phyloP scores from a whole-genome alignment of 495 filamentous ascomycete genomes.

The Penicillium canariense region DNA sequence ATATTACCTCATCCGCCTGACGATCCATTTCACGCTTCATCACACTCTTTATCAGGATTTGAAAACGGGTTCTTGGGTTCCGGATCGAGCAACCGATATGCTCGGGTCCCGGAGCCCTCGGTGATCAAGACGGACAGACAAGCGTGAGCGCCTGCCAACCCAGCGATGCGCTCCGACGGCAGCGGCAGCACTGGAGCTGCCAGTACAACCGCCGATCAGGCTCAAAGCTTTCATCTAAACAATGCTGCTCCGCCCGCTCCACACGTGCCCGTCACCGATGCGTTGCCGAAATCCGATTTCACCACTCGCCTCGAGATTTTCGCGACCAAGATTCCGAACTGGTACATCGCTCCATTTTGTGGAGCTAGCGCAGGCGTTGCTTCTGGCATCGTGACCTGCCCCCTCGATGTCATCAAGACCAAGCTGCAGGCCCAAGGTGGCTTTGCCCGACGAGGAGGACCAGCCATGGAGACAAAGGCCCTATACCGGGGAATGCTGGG shows the following conservation, averaged over 20 bases:
- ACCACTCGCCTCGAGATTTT: slow-evolving; percentile 56
- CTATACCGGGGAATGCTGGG: slow-evolving; percentile 85
- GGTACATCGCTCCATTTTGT: slow-evolving; percentile 63
- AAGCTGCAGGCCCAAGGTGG: slow-evolving; percentile 95
- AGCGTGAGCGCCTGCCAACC: slow-evolving; percentile 37
- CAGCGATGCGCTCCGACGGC: slow-evolving; percentile 40
- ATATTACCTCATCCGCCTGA: not conserved
- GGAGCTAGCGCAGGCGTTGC: slow-evolving; percentile 87
- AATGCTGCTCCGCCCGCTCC: slow-evolving; percentile 19
- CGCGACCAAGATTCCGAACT: slow-evolving; percentile 49
- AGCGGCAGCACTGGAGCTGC: slow-evolving; percentile 32
- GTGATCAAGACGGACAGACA: slow-evolving; percentile 42
- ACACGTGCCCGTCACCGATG: slow-evolving; percentile 18
- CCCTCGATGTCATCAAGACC: slow-evolving; percentile 98
- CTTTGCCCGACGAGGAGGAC: slow-evolving; percentile 52
- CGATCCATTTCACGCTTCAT: not conserved
- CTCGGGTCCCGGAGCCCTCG: slow-evolving; percentile 47
- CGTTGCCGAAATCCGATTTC: slow-evolving; percentile 29
- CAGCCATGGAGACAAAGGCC: slow-evolving; percentile 44
- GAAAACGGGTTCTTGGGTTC: slow-evolving; percentile 36
- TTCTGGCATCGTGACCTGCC: slow-evolving; percentile 92
- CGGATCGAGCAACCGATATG: slow-evolving; percentile 50
- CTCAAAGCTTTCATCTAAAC: slow-evolving; percentile 22
- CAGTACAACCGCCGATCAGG: slow-evolving; percentile 30
- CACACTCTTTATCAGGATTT: slow-evolving; percentile 11